Conservation (phyloP, 306 rosid genomes). For the Cicer yamashitae region DNA sequence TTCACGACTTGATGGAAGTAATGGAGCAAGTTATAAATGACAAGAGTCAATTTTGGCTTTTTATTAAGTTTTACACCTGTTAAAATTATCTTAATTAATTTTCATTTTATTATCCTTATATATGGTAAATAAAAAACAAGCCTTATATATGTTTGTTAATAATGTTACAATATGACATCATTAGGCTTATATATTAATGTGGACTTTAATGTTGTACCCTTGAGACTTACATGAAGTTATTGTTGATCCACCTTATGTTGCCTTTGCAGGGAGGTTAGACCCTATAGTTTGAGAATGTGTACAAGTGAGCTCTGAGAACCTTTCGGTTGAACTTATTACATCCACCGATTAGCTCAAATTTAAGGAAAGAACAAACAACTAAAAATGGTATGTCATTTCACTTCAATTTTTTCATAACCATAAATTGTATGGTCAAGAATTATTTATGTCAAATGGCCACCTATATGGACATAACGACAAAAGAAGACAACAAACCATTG, state of each 20-base stretch:
- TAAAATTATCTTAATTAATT: background rate
- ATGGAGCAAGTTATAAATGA: conserved; percentile 72
- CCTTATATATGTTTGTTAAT: background rate
- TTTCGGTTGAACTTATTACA: conserved; percentile 68
- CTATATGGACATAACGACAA: too few species aligned
- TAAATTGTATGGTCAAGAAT: too few species aligned
- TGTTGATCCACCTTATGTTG: conserved; percentile 77
- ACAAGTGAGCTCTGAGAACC: conserved; percentile 67
- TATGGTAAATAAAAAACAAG: too few species aligned
- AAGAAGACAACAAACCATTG: too few species aligned
- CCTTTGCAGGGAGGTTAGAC: conserved; percentile 73
- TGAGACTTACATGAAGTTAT: conserved; percentile 71
- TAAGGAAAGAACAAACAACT: conserved; percentile 70
- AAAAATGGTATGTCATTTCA: conserved; percentile 61
- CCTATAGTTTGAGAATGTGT: conserved; percentile 88
- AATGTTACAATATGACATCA: background rate
- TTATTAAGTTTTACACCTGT: conserved; percentile 79
- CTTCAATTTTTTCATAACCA: too few species aligned
- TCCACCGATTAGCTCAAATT: conserved; percentile 67
- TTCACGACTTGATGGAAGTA: conserved; percentile 73
- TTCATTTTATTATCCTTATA: background rate
- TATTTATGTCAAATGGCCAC: too few species aligned
- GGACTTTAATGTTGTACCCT: background rate
- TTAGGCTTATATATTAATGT: background rate
- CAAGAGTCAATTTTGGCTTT: conserved; percentile 66